phyloP scores from a whole-genome alignment of 1,139 yeast species.

The Debaryomycetaceae sp. region DNA sequence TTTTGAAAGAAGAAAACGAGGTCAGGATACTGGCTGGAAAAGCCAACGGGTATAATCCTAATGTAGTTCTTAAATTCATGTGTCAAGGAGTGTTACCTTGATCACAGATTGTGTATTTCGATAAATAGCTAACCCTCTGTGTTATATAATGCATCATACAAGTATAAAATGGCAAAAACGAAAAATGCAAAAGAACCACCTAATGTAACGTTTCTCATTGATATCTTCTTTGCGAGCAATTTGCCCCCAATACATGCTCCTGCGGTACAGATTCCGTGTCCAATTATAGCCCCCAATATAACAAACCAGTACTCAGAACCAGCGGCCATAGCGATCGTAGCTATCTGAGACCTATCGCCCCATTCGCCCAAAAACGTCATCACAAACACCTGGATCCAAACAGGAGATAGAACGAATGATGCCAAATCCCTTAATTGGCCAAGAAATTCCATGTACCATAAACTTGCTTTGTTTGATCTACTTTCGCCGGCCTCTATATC shows the following conservation, averaged over 20 bases:
- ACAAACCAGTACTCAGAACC: conserved; percentile 92
- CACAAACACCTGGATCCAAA: conserved; percentile 90
- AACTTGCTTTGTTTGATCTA: conserved; percentile 8
- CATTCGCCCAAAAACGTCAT: conserved; percentile 98
- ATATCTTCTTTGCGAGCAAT: conserved; percentile 80
- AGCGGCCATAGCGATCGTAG: conserved; percentile 98
- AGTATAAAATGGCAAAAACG: conserved; percentile 75
- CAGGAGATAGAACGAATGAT: conserved; percentile 71
- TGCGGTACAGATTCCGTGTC: conserved; percentile 87
- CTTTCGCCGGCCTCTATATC: conserved; percentile 54
- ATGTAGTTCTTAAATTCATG: conserved; percentile 41
- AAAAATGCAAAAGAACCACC: conserved; percentile 89
- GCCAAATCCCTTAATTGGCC: conserved; percentile 49
- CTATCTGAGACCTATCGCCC: conserved; percentile 98
- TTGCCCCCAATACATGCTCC: conserved; percentile 96
- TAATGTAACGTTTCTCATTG: conserved; percentile 87
- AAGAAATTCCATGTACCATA: conserved; percentile 27
- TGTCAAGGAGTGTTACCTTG: conserved; percentile 30
- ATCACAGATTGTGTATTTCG: background rate
- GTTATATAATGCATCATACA: conserved; percentile 57
- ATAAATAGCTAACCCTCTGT: background rate
- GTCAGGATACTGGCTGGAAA: conserved; percentile 30
- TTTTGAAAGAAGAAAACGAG: conserved; percentile 26
- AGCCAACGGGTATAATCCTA: conserved; percentile 31
- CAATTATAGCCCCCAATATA: conserved; percentile 83